Evolutionary conservation across 768 basidiomycete genomes (phyloP).

Genomic region (Antrodiella citrinella): DNA sequence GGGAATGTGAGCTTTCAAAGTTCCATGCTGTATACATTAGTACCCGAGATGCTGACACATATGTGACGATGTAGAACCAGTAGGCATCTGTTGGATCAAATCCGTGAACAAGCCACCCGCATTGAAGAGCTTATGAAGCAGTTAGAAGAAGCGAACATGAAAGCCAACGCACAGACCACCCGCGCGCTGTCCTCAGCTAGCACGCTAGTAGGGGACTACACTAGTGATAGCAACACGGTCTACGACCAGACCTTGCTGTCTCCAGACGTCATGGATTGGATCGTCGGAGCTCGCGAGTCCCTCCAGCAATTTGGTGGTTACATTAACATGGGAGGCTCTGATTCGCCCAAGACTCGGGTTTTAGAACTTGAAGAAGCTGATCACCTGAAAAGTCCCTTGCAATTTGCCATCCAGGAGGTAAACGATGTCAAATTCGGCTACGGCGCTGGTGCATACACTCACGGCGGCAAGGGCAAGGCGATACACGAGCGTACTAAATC

Average conservation of each 20-base stretch:
- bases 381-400: slow-evolving; percentile 13
- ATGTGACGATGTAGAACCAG: slow-evolving; percentile 42
- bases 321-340: no score
- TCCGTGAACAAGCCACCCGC: slow-evolving; percentile 64
- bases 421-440: slow-evolving; percentile 25
- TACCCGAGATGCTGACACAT: not conserved
- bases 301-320: slow-evolving; percentile 61
- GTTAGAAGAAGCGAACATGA: slow-evolving; percentile 45
- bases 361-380: slow-evolving; percentile 35
- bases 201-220: slow-evolving; percentile 6
- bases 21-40: slow-evolving; percentile 3
- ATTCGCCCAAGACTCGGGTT: no score
- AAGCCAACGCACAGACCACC: slow-evolving; percentile 5
- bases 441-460: slow-evolving; percentile 20
- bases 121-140: slow-evolving; percentile 67
- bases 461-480: slow-evolving; percentile 8
- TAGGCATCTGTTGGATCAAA: slow-evolving; percentile 69
- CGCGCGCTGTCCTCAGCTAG: slow-evolving; percentile 9
- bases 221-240: no score
- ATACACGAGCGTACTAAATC: slow-evolving; percentile 2
- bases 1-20: slow-evolving; percentile 69
- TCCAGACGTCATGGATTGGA: slow-evolving; percentile 69
- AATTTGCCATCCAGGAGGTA: slow-evolving; percentile 5
- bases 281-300: slow-evolving; percentile 61
- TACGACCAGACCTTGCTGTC: no score